Evolutionary conservation across 2,329 filamentous ascomycete genomes (phyloP), one percentile per base, ranked within the genome.

Genomic region (Sporothrix globosa): DNA sequence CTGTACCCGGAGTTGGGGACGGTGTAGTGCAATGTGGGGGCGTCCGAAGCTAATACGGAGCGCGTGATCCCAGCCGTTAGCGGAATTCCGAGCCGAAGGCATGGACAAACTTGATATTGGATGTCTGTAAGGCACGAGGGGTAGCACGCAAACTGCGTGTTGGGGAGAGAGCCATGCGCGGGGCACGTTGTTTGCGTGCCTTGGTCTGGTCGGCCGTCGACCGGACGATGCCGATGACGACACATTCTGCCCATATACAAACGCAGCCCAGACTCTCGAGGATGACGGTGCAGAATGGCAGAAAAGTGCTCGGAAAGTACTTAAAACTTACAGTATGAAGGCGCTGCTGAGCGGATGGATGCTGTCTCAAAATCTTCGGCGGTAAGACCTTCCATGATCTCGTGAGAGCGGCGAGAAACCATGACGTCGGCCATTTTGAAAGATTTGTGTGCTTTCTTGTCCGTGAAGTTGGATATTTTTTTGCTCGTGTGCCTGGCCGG

Each of bases 281-380:
- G 14, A 7, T 11, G 1, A 6, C 21, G 14, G 41, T 14, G 14
- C 21, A 34, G 30, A n/a, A 13, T 13, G 41, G 4, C 3, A 11
- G 14, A 17, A n/a, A n/a, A n/a, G 4, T n/a, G n/a, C 54, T 34
- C 14, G 30, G 19, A 41, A 56, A 34, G 46, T 34, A 34, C 7
- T 44, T 6, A 39, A 50, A 39, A 81, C 85, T 83, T 75, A 88
- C 86, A 82, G 77, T 91, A 91, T 11, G 89, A 91, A 53, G 89
- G 89, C n/a, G 89, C 88, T 9, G 85, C 85, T 21, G 89, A 91
- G 74, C 83, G 87, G 72, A 91, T 86, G 11, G 90, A 91, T 7
- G 86, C 84, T 27, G 89, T 90, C 75, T 91, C 89, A 71, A 90
- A 87, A 77, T 91, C 89, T 72, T 87, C 85, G 6, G 80, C 75